Evolutionary conservation across 805 yeast genomes (phyloP).

Genomic region (Ogataea zsoltii): DNA sequence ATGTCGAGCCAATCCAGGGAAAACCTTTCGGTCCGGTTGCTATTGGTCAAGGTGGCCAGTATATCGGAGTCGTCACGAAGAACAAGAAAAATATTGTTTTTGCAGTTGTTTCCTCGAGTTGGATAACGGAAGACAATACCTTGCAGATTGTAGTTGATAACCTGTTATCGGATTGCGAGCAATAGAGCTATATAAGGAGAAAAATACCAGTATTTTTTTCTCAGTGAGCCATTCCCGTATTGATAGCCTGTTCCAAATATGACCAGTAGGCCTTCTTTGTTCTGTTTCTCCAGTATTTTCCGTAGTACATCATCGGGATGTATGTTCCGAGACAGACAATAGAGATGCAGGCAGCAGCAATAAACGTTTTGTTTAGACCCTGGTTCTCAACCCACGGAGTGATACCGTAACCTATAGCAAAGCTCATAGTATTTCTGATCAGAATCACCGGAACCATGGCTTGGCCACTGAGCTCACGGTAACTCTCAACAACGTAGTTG

Average conservation of each 20-base stretch:
- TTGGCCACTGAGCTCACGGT: constrained; percentile 52
- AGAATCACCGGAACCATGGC: constrained; percentile 56
- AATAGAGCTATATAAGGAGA: too few species aligned
- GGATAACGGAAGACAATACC: too few species aligned
- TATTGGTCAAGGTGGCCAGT: constrained; percentile 3
- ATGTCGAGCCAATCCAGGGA: background rate
- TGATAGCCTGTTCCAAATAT: constrained; percentile 28
- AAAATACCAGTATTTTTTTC: too few species aligned
- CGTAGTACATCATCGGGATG: constrained; percentile 38
- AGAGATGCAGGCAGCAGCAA: constrained; percentile 53
- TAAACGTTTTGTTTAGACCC: constrained; percentile 56
- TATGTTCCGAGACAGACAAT: constrained; percentile 47
- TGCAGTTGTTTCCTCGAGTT: background rate
- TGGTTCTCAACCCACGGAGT: constrained; percentile 54
- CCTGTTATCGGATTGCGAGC: too few species aligned
- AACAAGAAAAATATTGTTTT: background rate
- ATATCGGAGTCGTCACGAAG: background rate
- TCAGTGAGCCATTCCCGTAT: constrained; percentile 20
- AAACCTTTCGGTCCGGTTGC: background rate
- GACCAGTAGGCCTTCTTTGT: constrained; percentile 37
- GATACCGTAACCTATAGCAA: constrained; percentile 58
- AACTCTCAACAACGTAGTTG: constrained; percentile 56
- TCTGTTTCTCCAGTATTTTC: constrained; percentile 36
- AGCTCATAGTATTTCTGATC: constrained; percentile 56
- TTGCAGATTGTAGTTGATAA: too few species aligned